These are phyloP conservation scores for Plasmodium relictum DNA, from an alignment of 169 alveolate species.

Conservation along the genomic window DNA sequence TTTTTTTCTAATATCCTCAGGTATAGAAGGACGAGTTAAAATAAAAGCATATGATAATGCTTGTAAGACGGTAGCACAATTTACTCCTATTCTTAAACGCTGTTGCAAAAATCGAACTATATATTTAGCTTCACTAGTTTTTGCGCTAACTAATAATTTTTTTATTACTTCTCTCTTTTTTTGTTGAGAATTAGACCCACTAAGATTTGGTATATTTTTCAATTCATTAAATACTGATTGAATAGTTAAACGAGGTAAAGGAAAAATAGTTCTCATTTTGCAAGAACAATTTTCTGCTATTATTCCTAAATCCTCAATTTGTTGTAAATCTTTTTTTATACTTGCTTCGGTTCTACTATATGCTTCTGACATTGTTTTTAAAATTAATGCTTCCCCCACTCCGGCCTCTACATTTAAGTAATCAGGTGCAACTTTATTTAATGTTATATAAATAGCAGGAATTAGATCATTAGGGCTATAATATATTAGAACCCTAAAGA, in stretches of 20 bases:
- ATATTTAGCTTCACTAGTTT: slow-evolving; percentile 94
- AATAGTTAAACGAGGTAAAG: slow-evolving; percentile 91
- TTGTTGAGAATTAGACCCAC: slow-evolving; percentile 85
- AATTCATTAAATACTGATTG: slow-evolving; percentile 83
- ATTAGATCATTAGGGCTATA: slow-evolving; percentile 89
- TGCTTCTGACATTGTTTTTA: slow-evolving; percentile 95
- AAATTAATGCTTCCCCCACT: slow-evolving; percentile 95
- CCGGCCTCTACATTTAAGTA: slow-evolving; percentile 96
- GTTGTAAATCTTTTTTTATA: slow-evolving; percentile 91
- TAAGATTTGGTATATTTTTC: slow-evolving; percentile 79
- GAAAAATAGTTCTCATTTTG: slow-evolving; percentile 88
- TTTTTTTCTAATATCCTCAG: slow-evolving; percentile 42
- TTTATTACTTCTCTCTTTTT: slow-evolving; percentile 88
- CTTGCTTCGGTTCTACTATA: slow-evolving; percentile 93
- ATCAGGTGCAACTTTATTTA: slow-evolving; percentile 95
- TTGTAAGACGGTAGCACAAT: slow-evolving; percentile 94
- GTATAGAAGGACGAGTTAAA: slow-evolving; percentile 81
- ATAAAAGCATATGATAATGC: slow-evolving; percentile 90
- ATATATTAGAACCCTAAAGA: slow-evolving; percentile 86
- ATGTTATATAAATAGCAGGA: slow-evolving; percentile 87
- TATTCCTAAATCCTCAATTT: slow-evolving; percentile 94
- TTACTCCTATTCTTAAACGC: slow-evolving; percentile 96
- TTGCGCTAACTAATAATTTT: slow-evolving; percentile 92
- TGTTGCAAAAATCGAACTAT: slow-evolving; percentile 96
- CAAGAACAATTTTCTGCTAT: slow-evolving; percentile 92